Percentiles rank a stretch among this genome's conserved stretches.
These are phyloP conservation scores for Candida freyschussii DNA, from an alignment of 1,139 yeast genomes.

Conservation along the genomic window DNA sequence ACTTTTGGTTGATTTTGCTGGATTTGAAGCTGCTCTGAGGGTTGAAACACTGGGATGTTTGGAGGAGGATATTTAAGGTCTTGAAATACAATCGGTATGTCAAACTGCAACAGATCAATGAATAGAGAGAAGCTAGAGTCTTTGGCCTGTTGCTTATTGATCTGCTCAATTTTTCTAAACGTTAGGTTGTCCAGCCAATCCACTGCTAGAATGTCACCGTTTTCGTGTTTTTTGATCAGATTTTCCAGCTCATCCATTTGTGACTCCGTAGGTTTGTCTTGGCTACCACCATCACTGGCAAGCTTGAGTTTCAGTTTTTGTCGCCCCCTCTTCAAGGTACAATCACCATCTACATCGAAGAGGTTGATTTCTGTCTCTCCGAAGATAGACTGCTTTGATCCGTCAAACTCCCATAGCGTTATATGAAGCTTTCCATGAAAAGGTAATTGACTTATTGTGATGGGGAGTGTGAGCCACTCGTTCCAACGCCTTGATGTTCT, in stretches of 20 bases:
- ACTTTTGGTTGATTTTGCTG: constrained; percentile 27
- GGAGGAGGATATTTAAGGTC: constrained; percentile 36
- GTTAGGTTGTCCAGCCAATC: constrained; percentile 78
- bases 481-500: constrained; percentile 45
- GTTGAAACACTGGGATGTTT: constrained; percentile 23
- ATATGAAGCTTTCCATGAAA: constrained; percentile 56
- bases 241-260: constrained; percentile 43
- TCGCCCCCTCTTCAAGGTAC: constrained; percentile 52
- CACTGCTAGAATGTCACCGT: constrained; percentile 56
- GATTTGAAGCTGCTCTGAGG: constrained; percentile 11
- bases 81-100: constrained; percentile 75
- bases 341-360: constrained; percentile 44
- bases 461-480: constrained; percentile 66
- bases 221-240: constrained; percentile 58
- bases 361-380: constrained; percentile 59
- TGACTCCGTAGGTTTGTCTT: constrained; percentile 29
- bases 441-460: constrained; percentile 65
- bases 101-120: constrained; percentile 73
- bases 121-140: constrained; percentile 43
- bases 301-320: constrained; percentile 43
- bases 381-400: constrained; percentile 43
- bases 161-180: constrained; percentile 50
- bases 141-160: constrained; percentile 30
- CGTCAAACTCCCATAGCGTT: constrained; percentile 61
- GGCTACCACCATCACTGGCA: constrained; percentile 17